Percentiles rank a stretch among this genome's conserved stretches.
Conservation (phyloP, 352 stramenopile genomes). For the Globisporangium sylvaticum region DNA sequence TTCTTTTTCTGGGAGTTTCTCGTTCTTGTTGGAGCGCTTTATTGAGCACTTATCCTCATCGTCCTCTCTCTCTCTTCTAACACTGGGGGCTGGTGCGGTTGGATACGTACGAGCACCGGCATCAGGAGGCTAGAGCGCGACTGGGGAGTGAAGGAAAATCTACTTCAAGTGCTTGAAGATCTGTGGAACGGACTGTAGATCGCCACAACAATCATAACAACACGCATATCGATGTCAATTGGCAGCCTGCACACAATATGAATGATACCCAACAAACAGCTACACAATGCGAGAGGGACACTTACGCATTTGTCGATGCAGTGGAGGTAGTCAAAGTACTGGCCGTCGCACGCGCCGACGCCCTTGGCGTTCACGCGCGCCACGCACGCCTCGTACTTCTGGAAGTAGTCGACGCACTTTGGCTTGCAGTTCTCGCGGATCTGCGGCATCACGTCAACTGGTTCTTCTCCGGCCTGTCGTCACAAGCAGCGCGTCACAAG, state of each 20-base stretch:
- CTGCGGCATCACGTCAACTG: conserved; percentile 91
- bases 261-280: not conserved
- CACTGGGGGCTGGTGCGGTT: not conserved
- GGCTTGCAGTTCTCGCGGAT: conserved; percentile 91
- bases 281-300: not conserved
- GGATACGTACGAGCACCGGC: not conserved
- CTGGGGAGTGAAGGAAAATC: conserved; percentile 10
- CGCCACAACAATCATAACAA: conserved; percentile 11
- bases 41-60: conserved; percentile 8
- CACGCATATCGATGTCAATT: no score
- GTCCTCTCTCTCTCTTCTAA: conserved; percentile 8
- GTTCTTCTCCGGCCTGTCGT: conserved; percentile 67
- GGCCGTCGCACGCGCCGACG: conserved; percentile 91
- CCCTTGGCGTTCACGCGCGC: conserved; percentile 90
- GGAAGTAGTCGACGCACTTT: conserved; percentile 84
- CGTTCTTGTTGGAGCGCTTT: conserved; percentile 10
- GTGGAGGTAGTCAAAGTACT: conserved; percentile 95
- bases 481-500: not conserved
- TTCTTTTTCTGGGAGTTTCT: not conserved
- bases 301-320: conserved; percentile 95
- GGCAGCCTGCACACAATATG: no score
- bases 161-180: conserved; percentile 95
- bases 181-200: conserved; percentile 83
- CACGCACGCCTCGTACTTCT: conserved; percentile 90
- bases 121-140: not conserved